These are phyloP conservation scores for Tylopilus orsonianus DNA, from an alignment of 1,284 basidiomycete genomes.

Conservation along the genomic window DNA sequence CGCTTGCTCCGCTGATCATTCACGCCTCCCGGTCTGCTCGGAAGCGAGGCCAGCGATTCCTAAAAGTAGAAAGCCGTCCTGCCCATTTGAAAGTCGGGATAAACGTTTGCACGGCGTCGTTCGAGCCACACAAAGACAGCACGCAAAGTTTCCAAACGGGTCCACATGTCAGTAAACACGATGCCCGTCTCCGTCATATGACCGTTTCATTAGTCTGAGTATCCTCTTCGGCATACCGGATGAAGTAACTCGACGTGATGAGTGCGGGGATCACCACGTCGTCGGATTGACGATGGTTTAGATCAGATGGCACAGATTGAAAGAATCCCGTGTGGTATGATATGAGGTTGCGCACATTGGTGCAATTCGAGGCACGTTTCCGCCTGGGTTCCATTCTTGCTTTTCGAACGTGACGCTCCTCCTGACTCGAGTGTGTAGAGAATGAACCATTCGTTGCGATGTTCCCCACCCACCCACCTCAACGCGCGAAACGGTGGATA, in stretches of 20 bases:
- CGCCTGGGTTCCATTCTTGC: not conserved
- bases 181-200: not conserved
- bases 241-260: constrained; percentile 2
- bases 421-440: not conserved
- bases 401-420: not conserved
- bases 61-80: constrained; percentile 4
- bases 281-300: not conserved
- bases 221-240: not conserved
- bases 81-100: constrained; percentile 12
- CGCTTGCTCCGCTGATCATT: constrained; percentile 15
- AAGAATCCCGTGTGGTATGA: not conserved
- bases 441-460: not conserved
- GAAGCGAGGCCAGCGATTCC: constrained; percentile 4
- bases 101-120: constrained; percentile 2
- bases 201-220: no score
- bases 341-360: not conserved
- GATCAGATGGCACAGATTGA: constrained; percentile 12
- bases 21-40: constrained; percentile 6
- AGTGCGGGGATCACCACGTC: constrained; percentile 1
- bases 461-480: not conserved
- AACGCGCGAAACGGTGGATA: not conserved
- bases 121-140: constrained; percentile 2
- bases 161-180: constrained; percentile 1
- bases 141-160: constrained; percentile 4
- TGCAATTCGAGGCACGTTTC: not conserved